A percentile compares a stretch with the other conserved stretches of the same genome.
Conservation (phyloP, 331 rosid species). For the Ulmus americana region DNA sequence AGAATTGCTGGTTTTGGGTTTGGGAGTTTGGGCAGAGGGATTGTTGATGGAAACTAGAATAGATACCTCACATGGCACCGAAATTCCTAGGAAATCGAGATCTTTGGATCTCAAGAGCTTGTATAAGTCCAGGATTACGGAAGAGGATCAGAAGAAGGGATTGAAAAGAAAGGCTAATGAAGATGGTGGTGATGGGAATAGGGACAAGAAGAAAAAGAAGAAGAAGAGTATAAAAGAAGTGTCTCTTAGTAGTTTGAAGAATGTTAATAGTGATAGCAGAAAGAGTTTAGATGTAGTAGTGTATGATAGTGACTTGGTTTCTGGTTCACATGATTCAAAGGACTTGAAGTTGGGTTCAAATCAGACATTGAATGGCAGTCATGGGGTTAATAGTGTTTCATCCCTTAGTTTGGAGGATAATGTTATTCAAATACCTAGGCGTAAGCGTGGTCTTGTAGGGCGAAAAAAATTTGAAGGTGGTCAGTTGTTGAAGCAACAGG, state of each 20-base stretch:
- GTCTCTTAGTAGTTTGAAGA: constrained; percentile 65
- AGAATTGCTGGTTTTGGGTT: constrained; percentile 44
- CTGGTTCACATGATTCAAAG: constrained; percentile 37
- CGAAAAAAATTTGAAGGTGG: constrained; percentile 49
- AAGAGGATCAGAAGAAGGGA: constrained; percentile 31
- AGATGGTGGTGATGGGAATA: constrained; percentile 39
- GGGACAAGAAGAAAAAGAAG: constrained; percentile 45
- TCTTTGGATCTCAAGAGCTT: constrained; percentile 86
- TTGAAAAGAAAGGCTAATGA: constrained; percentile 48
- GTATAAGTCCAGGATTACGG: constrained; percentile 41
- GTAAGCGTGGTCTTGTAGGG: constrained; percentile 73
- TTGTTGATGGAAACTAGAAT: constrained; percentile 74
- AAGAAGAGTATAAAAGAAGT: constrained; percentile 62
- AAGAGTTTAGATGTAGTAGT: constrained; percentile 43
- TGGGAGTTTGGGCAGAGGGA: constrained; percentile 40
- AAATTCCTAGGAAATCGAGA: constrained; percentile 58
- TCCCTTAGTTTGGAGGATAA: constrained; percentile 41
- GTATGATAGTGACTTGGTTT: constrained; percentile 29
- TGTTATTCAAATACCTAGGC: constrained; percentile 63
- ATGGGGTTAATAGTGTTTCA: constrained; percentile 38
- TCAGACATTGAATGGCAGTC: constrained; percentile 42
- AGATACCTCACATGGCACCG: constrained; percentile 57
- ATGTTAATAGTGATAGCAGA: constrained; percentile 47
- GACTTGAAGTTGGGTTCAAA: constrained; percentile 35
- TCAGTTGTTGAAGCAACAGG: constrained; percentile 31